These are phyloP conservation scores for Fusarium pilosicola DNA, from an alignment of 2,329 filamentous ascomycete species.

Conservation along the genomic window DNA sequence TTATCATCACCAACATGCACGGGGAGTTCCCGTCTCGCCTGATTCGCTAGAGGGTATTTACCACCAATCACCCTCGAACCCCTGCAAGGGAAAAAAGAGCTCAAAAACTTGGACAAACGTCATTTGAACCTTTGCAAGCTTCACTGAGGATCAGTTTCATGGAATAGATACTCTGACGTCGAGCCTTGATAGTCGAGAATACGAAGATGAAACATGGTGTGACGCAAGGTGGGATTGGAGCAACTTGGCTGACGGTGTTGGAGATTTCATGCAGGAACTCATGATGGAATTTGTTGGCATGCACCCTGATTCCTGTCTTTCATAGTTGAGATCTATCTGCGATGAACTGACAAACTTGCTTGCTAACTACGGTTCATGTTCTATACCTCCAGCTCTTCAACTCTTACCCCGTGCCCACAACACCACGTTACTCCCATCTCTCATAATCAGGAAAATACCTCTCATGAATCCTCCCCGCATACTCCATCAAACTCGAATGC, in stretches of 20 bases:
- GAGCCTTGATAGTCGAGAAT: neutral
- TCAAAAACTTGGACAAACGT: constrained; percentile 9
- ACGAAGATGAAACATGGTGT: constrained; percentile 6
- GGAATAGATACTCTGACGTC: neutral
- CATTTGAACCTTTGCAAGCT: constrained; percentile 8
- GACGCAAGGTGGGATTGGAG: neutral
- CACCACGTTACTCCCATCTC: constrained; percentile 43
- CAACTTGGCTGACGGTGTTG: neutral
- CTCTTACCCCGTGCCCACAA: no score
- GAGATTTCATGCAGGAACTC: neutral
- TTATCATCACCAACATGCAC: neutral
- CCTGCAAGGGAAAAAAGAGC: neutral
- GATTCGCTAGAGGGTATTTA: neutral
- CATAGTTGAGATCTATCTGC: neutral
- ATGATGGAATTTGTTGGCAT: neutral
- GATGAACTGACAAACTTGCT: neutral
- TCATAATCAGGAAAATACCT: constrained; percentile 68
- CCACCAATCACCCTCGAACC: constrained; percentile 13
- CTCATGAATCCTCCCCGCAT: constrained; percentile 65
- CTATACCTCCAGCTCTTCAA: neutral
- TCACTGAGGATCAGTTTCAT: neutral
- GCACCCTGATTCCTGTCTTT: neutral
- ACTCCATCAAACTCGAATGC: constrained; percentile 63
- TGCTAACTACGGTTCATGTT: neutral
- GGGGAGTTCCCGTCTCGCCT: neutral